Base-by-base conservation (phyloP, 169 alveolate species). In the Cryptosporidium felis region DNA sequence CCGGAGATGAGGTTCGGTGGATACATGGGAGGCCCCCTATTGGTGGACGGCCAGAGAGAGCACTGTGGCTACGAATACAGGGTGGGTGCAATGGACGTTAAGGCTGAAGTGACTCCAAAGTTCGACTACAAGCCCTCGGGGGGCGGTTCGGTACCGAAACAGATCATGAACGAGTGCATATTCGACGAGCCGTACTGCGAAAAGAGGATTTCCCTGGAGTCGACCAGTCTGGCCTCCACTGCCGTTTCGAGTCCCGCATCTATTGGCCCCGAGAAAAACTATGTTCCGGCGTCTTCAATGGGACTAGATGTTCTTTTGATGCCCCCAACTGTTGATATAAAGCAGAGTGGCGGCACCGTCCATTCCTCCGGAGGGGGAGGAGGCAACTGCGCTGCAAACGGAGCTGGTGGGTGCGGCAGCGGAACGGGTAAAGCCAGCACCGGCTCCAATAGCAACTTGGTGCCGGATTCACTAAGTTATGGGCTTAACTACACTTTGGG, bases 161-260 rank as follows among this genome's bases (percentile, higher is more conserved):
- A 65, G 6, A 46, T 65, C 8, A 9, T 65, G 14, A 65, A 65
- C 28, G 79, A 60, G 38, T 38, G 53, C 12, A 38, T 60, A 18
- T 60, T 60, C 40, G 79, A 60, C 23, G 79, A 60, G 10, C 59
- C 62, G 30, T 65, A 40, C 14, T 9, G 47, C 10, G 81, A 47
- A 30, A 65, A 65, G 42, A 38, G 61, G 26, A 16, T 34, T 23
- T 0, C 81, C 2, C 40, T 65, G n/a, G 81, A 65, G 16, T 65
- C 85, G 6, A 74, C 38, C 14, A 74, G 85, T 53, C 36, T 56
- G 65, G 49, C 34, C 3, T 74, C 85, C 32, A 74, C 85, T 10
- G 67, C 85, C 6, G 74, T 74, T 21, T 74, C 85, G 8, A 74
- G 85, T n/a, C 85, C 85, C 0, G 85, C 85, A 21, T 74, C 85